Conservation (phyloP, 2,329 filamentous ascomycete species). For the Conoideocrella luteorostrata region DNA sequence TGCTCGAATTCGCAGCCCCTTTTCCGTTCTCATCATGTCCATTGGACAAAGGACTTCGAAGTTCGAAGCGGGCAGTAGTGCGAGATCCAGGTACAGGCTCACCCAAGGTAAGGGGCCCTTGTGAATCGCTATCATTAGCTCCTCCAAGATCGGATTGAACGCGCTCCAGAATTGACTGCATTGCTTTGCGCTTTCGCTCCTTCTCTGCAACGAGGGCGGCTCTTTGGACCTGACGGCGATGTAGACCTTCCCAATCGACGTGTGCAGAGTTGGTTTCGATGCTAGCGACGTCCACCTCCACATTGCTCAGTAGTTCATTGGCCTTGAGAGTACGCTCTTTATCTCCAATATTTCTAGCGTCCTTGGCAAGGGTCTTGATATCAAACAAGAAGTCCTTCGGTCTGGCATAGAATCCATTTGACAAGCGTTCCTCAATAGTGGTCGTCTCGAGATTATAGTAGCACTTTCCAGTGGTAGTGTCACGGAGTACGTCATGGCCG, state of each 20-base stretch:
- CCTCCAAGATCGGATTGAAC: conserved; percentile 44
- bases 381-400: conserved; percentile 86
- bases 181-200: conserved; percentile 54
- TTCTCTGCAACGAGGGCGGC: conserved; percentile 54
- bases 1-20: conserved; percentile 36
- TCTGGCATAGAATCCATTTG: conserved; percentile 91
- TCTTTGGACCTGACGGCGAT: conserved; percentile 64
- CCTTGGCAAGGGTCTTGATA: conserved; percentile 76
- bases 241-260: conserved; percentile 76
- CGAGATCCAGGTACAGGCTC: conserved; percentile 52
- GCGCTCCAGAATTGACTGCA: conserved; percentile 47
- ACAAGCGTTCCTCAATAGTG: conserved; percentile 91
- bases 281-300: conserved; percentile 82
- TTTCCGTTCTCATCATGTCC: conserved; percentile 36
- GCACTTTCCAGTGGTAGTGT: conserved; percentile 72
- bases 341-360: conserved; percentile 77
- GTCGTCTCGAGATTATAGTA: conserved; percentile 93
- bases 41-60: conserved; percentile 54
- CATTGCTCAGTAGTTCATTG: conserved; percentile 86
- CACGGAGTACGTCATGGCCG: conserved; percentile 67
- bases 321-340: conserved; percentile 77
- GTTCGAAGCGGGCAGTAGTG: conserved; percentile 49
- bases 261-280: conserved; percentile 63
- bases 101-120: conserved; percentile 54
- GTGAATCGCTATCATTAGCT: conserved; percentile 47